Evolutionary conservation across 2,329 filamentous ascomycete species (phyloP).

Genomic region (Verticillium tricorpus): DNA sequence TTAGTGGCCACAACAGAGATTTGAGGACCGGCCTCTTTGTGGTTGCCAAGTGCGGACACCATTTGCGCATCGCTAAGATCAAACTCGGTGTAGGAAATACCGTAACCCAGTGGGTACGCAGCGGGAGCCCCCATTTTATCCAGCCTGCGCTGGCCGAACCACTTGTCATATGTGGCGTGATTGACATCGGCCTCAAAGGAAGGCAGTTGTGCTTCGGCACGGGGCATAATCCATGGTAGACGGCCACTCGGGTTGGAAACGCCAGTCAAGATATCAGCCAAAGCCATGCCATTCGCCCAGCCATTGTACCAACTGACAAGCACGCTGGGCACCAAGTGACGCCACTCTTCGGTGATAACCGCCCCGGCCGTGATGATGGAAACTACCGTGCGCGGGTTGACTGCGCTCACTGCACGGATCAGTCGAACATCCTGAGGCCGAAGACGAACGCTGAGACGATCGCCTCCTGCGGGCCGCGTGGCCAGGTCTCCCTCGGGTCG

Average conservation of each 20-base stretch:
- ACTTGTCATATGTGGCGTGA: constrained; percentile 13
- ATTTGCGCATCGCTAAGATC: too few species aligned
- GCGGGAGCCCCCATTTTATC: constrained; percentile 11
- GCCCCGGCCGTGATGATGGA: constrained; percentile 13
- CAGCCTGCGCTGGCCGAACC: constrained; percentile 16
- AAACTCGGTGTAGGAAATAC: constrained; percentile 14
- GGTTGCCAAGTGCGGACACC: too few species aligned
- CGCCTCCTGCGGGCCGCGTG: constrained; percentile 13
- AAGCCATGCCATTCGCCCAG: constrained; percentile 12
- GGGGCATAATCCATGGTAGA: constrained; percentile 14
- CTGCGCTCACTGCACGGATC: constrained; percentile 8
- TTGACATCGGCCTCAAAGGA: constrained; percentile 11
- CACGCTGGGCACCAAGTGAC: constrained; percentile 5
- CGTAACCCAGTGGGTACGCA: constrained; percentile 15
- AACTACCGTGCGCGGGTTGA: constrained; percentile 9
- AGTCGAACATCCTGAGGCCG: constrained; percentile 12
- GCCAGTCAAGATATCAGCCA: constrained; percentile 13
- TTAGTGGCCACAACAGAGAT: neutral
- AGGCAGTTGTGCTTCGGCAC: constrained; percentile 11
- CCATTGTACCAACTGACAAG: constrained; percentile 15
- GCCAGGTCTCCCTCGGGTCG: neutral
- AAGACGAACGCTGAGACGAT: constrained; percentile 11
- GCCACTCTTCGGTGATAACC: constrained; percentile 16
- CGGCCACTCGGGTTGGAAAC: constrained; percentile 4
- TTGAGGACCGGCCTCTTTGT: too few species aligned